Base-by-base conservation (phyloP, 2,329 filamentous ascomycete genomes). In the Scedosporium dehoogii region DNA sequence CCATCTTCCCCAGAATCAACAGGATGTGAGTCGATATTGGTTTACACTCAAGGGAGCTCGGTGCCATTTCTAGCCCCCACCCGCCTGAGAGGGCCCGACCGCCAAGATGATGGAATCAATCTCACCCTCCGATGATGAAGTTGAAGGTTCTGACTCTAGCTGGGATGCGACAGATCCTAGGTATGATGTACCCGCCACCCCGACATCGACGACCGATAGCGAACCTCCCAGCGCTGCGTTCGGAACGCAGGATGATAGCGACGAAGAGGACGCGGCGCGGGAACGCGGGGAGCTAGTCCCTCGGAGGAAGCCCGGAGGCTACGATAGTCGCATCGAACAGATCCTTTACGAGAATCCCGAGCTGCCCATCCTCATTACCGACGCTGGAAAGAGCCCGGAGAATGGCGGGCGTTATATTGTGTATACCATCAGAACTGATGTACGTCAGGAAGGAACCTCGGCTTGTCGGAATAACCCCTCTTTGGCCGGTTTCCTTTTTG, bases 271-370 rank as follows among this genome's bases (percentile, higher is more conserved):
- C 18, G 77, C 76, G 60, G 71, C 70, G 53, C 69, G 72, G 62
- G 71, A 69, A 51, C 74, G 73, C 58, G 75, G 75, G 63, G 76
- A 81, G 60, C 68, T 76, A 25, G 74, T 77, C 14, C 82, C 84
- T n/a, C 79, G 81, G 64, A 81, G 81, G 63, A 93, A 91, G 76
- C 91, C 91, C 65, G 91, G 91, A 25, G 91, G 90, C 29, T 99
- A 99, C 70, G 89, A 94, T 72, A 97, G 93, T 73, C 88, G 94
- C 60, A 92, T 99, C 67, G 93, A 99, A 77, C 94, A 99, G 80
- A 93, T 97, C 64, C 86, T 99, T 57, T 96, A 96, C 73, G 94
- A 99, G 76, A 91, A 96, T 67, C 92, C 92, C 0, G 88, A 93
- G 62, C 83, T 96, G 68, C 87, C 91, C 64, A 96, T 99, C 67